A percentile compares a stretch with the other conserved stretches of the same genome.
These are phyloP conservation scores for Naganishia antarctica DNA, from an alignment of 768 basidiomycete genomes.

Conservation along the genomic window DNA sequence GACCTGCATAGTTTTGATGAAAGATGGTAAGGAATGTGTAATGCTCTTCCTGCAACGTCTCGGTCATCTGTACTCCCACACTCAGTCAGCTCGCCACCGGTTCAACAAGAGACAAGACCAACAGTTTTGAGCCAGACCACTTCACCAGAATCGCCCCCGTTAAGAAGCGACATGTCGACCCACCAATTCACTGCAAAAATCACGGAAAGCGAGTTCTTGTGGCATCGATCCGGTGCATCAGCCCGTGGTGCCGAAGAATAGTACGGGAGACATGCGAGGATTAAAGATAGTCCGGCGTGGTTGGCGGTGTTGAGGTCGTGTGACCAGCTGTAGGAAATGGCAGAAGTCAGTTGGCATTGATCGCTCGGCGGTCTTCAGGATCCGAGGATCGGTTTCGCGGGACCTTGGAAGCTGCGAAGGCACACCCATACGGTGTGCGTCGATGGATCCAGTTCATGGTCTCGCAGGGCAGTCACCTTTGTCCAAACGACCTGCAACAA, in stretches of 20 bases:
- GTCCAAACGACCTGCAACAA: no score
- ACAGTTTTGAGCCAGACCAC: constrained; percentile 1
- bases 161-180: background rate
- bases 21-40: background rate
- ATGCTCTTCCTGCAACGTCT: background rate
- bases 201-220: background rate
- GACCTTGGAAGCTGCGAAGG: no score
- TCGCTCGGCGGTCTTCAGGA: no score
- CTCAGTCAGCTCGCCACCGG: no score
- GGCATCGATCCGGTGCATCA: background rate
- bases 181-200: constrained; percentile 4
- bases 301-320: background rate
- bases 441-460: no score
- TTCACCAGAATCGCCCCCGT: background rate
- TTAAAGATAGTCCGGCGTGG: background rate
- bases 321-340: no score
- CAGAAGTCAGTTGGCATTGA: no score
- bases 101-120: no score
- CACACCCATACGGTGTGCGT: no score
- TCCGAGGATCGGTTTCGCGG: no score
- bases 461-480: no score
- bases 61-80: no score
- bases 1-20: constrained; percentile 7
- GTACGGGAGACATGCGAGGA: constrained; percentile 9
- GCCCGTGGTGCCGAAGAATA: background rate